Evolutionary conservation across 352 stramenopile genomes (phyloP), one percentile per base, ranked within the genome.

Genomic region (Aphanomyces stellatus): DNA sequence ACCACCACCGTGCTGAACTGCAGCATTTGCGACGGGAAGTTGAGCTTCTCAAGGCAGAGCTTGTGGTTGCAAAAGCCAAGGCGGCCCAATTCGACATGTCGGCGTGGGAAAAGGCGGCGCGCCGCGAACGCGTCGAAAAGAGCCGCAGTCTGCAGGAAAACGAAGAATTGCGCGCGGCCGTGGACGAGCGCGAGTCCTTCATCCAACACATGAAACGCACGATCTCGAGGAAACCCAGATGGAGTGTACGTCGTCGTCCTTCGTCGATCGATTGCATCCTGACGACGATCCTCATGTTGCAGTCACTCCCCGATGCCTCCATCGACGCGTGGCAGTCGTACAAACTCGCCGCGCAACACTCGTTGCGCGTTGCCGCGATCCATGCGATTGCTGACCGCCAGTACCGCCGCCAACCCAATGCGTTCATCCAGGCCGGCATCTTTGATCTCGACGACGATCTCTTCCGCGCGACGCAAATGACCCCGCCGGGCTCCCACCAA

Each of bases 361-460:
- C 55, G 34, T 15, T 49, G 11, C 55, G 55, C 13, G 27, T 31
- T 46, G 28, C 35, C 28, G 33, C 55, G 17, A 64, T 64, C n/a
- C 55, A 64, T 13, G 55, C 55, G n/a, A 64, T 64, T 30, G 55
- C 55, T 1, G 55, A 64, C 27, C 33, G 55, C 33, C 55, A 64
- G 40, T 64, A 51, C 55, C 7, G n/a, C 10, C 35, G 55, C 15
- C 55, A 64, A n/a, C 55, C 33, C 33, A 13, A 48, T 35, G 55
- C 55, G 15, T 64, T 64, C 40, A 49, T 35, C 40, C 35, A 64
- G 30, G 55, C 55, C 10, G 55, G 55, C 1, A 43, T 64, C 24
- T 28, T 53, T 10, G 55, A 33, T 28, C 35, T 24, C 34, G 27
- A 25, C 22, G 22, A 64, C 22, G 55, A 64, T 22, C 33, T 64